phyloP scores from a whole-genome alignment of 192 early-diverging fungal genomes.

The Coemansia umbellata region DNA sequence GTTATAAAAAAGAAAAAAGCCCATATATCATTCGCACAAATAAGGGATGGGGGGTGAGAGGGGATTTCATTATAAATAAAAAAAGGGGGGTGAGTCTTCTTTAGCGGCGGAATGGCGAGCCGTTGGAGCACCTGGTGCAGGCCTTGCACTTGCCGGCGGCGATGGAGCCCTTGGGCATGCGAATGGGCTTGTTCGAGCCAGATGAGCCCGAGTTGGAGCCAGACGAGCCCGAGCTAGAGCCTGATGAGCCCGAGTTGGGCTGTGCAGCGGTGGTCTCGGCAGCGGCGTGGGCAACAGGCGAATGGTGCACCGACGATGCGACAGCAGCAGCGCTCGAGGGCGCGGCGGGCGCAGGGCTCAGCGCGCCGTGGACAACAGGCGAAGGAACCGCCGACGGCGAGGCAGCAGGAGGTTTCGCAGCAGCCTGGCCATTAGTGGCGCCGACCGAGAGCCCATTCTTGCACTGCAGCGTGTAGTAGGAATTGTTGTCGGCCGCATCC shows the following conservation, averaged over 20 bases:
- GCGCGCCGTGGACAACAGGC: slow-evolving; percentile 12
- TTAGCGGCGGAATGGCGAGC: slow-evolving; percentile 35
- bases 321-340: too few species aligned
- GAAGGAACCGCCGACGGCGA: neutral
- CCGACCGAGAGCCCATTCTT: slow-evolving; percentile 18
- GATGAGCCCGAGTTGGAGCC: slow-evolving; percentile 10
- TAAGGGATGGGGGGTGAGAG: neutral
- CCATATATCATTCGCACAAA: too few species aligned
- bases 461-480: slow-evolving; percentile 38
- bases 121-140: slow-evolving; percentile 41
- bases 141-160: slow-evolving; percentile 54
- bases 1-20: neutral
- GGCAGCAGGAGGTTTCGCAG: neutral
- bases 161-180: slow-evolving; percentile 49
- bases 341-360: neutral
- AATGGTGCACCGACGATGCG: neutral
- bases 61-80: neutral
- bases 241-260: neutral
- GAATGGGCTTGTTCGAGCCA: slow-evolving; percentile 53
- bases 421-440: slow-evolving; percentile 2
- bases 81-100: neutral
- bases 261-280: neutral
- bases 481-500: slow-evolving; percentile 5
- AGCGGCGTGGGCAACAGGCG: neutral
- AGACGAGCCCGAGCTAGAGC: slow-evolving; percentile 4